Conservation (phyloP, 108 stramenopile genomes). For the Skeletonema tropicum region DNA sequence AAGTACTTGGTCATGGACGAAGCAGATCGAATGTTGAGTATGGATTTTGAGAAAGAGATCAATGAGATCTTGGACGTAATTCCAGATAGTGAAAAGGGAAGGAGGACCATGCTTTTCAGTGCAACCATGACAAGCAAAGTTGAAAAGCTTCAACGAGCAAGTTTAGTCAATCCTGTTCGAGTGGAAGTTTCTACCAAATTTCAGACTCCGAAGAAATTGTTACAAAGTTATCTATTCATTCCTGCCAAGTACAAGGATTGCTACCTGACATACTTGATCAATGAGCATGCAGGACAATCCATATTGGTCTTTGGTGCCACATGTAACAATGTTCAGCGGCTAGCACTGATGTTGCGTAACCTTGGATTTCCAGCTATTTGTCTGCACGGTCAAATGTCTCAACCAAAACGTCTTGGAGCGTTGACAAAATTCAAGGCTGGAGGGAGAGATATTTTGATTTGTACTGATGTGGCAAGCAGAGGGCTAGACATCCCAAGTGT, state of each 20-base stretch:
- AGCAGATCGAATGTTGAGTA: slow-evolving; percentile 97
- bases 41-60: slow-evolving; percentile 93
- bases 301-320: slow-evolving; percentile 97
- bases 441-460: slow-evolving; percentile 85
- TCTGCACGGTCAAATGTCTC: slow-evolving; percentile 98
- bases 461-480: slow-evolving; percentile 98
- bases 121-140: slow-evolving; percentile 99
- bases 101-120: slow-evolving; percentile 95
- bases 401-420: slow-evolving; percentile 97
- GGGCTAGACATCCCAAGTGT: slow-evolving; percentile 96
- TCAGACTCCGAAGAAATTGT: slow-evolving; percentile 92
- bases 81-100: slow-evolving; percentile 69
- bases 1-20: slow-evolving; percentile 97
- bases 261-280: slow-evolving; percentile 96
- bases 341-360: slow-evolving; percentile 94
- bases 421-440: slow-evolving; percentile 94
- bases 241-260: slow-evolving; percentile 99
- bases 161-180: slow-evolving; percentile 89
- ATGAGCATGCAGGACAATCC: slow-evolving; percentile 96
- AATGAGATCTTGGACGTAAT: slow-evolving; percentile 92
- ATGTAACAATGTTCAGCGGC: slow-evolving; percentile 94
- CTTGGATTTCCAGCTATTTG: slow-evolving; percentile 96
- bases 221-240: slow-evolving; percentile 97
- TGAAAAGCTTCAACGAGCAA: slow-evolving; percentile 96
- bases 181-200: slow-evolving; percentile 96